These are phyloP conservation scores for Quercus agrifolia DNA, from an alignment of 306 rosid species.

Conservation along the genomic window DNA sequence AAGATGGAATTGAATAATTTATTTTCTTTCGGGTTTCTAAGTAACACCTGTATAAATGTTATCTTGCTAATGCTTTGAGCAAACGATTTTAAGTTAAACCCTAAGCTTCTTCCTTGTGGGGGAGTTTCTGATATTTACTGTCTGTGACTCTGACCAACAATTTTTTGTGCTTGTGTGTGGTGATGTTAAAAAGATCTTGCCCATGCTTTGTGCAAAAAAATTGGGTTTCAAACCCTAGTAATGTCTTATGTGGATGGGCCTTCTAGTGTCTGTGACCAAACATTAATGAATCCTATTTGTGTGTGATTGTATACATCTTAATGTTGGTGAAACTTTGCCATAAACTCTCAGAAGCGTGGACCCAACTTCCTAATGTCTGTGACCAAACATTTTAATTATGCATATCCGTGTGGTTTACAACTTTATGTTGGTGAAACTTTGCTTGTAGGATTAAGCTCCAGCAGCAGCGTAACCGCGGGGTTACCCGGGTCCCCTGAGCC, in stretches of 20 bases:
- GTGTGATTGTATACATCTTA: not conserved
- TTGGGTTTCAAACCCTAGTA: not conserved
- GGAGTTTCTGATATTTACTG: not conserved
- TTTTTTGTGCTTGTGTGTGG: not conserved
- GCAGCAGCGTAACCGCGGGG: conserved; percentile 21
- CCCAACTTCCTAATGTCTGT: not conserved
- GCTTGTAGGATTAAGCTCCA: conserved; percentile 37
- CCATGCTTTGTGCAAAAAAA: not conserved
- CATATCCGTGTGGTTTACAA: not conserved
- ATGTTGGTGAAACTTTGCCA: not conserved
- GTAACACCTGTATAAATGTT: not conserved
- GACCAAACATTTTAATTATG: not conserved
- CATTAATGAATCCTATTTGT: not conserved
- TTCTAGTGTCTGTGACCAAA: not conserved
- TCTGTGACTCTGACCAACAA: not conserved
- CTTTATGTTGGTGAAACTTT: not conserved
- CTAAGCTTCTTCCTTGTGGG: not conserved
- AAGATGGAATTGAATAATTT: not conserved
- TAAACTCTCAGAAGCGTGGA: too few relatives aligned
- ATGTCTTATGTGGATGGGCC: not conserved
- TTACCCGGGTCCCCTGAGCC: conserved; percentile 32
- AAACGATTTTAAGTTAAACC: not conserved
- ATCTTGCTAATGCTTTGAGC: not conserved
- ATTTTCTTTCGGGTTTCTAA: not conserved
- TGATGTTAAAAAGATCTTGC: not conserved